Conservation (phyloP, 106 monocot species). For the Allium cepa region DNA sequence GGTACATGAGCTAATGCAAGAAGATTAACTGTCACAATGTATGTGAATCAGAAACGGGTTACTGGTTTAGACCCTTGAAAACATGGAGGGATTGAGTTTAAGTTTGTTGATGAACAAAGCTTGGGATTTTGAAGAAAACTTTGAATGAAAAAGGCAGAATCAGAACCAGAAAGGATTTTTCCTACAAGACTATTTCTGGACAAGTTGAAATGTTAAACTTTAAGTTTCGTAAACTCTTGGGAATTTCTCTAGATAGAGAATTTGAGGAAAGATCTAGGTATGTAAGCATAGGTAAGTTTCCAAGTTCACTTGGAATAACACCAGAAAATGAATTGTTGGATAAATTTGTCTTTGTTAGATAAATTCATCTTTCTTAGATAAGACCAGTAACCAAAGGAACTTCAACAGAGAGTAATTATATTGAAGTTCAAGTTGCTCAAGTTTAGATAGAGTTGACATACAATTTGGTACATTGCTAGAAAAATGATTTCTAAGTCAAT, state of each 20-base stretch:
- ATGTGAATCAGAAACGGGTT: neutral
- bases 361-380: conserved; percentile 39
- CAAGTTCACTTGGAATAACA: conserved; percentile 16
- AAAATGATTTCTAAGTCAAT: conserved; percentile 16
- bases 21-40: conserved; percentile 7
- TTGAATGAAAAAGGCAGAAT: conserved; percentile 27
- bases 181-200: conserved; percentile 47
- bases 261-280: conserved; percentile 60
- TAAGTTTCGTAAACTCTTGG: conserved; percentile 29
- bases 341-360: no score
- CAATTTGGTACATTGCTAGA: conserved; percentile 29
- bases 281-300: conserved; percentile 45
- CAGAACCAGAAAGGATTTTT: conserved; percentile 24
- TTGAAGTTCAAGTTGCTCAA: no score
- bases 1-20: conserved; percentile 14
- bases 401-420: conserved; percentile 25
- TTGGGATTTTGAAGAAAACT: conserved; percentile 27
- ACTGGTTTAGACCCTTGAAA: neutral
- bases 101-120: conserved; percentile 22
- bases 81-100: neutral
- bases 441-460: conserved; percentile 13
- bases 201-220: conserved; percentile 47
- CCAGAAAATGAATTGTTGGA: conserved; percentile 35
- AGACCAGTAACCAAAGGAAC: conserved; percentile 27
- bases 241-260: conserved; percentile 33